A percentile compares a stretch with the other conserved stretches of the same genome.
Evolutionary conservation across 805 yeast genomes (phyloP).

Genomic region (Schwanniomyces vanrijiae): DNA sequence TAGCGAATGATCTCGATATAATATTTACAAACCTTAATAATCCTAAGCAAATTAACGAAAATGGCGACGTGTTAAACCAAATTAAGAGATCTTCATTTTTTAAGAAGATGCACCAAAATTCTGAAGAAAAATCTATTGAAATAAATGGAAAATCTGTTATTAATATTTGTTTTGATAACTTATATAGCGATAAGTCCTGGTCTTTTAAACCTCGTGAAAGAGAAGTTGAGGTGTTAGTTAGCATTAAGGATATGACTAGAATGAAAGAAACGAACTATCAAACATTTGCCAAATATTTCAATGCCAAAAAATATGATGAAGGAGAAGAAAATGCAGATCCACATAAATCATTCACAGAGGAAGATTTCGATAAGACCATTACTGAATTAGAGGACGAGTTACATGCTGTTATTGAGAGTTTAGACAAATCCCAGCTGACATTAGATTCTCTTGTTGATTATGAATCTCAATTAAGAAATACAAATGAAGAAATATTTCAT

Average conservation of each 20-base stretch:
- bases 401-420: conserved; percentile 27
- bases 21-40: conserved; percentile 39
- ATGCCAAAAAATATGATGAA: conserved; percentile 12
- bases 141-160: conserved; percentile 24
- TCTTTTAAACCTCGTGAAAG: conserved; percentile 32
- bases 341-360: conserved; percentile 23
- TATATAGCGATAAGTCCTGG: conserved; percentile 43
- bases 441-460: conserved; percentile 29
- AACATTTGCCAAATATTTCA: conserved; percentile 34
- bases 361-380: conserved; percentile 33
- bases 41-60: conserved; percentile 13
- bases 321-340: conserved; percentile 7
- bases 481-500: conserved; percentile 37
- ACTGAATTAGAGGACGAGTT: conserved; percentile 29
- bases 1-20: conserved; percentile 28
- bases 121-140: neutral
- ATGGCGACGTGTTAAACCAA: conserved; percentile 1
- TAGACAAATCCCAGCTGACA: conserved; percentile 26
- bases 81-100: conserved; percentile 8
- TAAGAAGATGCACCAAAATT: neutral
- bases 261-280: conserved; percentile 37
- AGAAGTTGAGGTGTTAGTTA: conserved; percentile 35
- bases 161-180: conserved; percentile 42
- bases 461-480: conserved; percentile 35
- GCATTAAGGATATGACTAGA: conserved; percentile 34